Base-by-base conservation (phyloP, 2,329 filamentous ascomycete species). In the Esteya vermicola region DNA sequence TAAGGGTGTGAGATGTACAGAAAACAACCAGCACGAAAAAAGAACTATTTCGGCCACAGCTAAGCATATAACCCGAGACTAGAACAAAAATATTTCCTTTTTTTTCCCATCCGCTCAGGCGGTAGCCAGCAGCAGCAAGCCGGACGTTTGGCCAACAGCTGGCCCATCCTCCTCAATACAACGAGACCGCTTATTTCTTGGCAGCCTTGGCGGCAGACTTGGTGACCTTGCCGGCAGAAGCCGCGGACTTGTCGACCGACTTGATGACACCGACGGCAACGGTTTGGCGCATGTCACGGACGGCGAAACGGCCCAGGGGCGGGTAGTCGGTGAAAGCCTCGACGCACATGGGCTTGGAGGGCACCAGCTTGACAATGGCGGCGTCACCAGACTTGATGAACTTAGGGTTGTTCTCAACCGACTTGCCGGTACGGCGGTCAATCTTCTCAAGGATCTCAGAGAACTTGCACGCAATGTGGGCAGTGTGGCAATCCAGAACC, bases 381-480 rank as follows among this genome's bases (percentile, higher is more conserved):
- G 91, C 89, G 68, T 98, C 91, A 82, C 91, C 91, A 61, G 89
- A 95, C 86, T 98, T 98, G 85, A 98, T 88, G 81, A 95, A 96
- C 83, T 98, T 98, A 72, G 91, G 91, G 61, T 62, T 64, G 65
- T 73, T 62, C 72, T 98, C 91, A 61, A 85, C 78, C 54, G 88
- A 84, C 81, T 98, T 98, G 68, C 91, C 91, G 65, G 91, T 95
- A 85, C 91, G 91, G 72, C 91, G 88, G 68, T 98, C 91, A 61
- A 98, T 98, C 89, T 98, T 98, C 85, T 96, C 85, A 54, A 89
- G 75, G 61, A 98, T 81, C 84, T 96, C 91, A 59, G 85, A 68
- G 80, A 98, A 98, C 85, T 96, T 96, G 91, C 91, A 98, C 61
- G 91, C 91, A 79, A 98, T 98, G 82, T 98, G 91, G 71, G 91